A percentile compares a stretch with the other conserved stretches of the same genome.
phyloP scores from a whole-genome alignment of 2,329 filamentous ascomycete genomes.

The Colletotrichum sublineola region DNA sequence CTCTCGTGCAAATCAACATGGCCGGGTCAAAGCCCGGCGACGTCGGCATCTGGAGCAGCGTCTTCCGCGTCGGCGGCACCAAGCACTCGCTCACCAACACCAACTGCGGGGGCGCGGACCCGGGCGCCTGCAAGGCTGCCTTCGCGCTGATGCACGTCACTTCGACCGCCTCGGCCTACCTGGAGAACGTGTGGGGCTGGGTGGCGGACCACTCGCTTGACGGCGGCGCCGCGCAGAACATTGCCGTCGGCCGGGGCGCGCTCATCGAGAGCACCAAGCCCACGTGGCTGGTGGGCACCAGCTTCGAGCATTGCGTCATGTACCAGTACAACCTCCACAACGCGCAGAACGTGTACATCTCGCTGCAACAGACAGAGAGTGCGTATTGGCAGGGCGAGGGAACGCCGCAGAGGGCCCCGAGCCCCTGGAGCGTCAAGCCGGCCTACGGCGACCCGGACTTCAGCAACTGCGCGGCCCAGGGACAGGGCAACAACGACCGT shows the following conservation, averaged over 20 bases:
- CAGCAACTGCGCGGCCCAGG: slow-evolving; percentile 43
- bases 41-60: slow-evolving; percentile 64
- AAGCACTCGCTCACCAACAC: slow-evolving; percentile 54
- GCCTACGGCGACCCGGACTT: slow-evolving; percentile 45
- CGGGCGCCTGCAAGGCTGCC: slow-evolving; percentile 60
- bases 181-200: slow-evolving; percentile 68
- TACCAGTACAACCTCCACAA: slow-evolving; percentile 66
- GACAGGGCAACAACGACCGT: slow-evolving; percentile 44
- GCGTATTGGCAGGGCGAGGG: slow-evolving; percentile 56
- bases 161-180: slow-evolving; percentile 59
- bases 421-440: slow-evolving; percentile 52
- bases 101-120: slow-evolving; percentile 51
- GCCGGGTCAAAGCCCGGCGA: slow-evolving; percentile 59
- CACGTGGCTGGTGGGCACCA: slow-evolving; percentile 67
- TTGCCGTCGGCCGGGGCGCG: slow-evolving; percentile 61
- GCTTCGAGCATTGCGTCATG: slow-evolving; percentile 63
- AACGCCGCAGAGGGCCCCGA: slow-evolving; percentile 52
- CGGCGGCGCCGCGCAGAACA: slow-evolving; percentile 53
- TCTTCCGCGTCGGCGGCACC: slow-evolving; percentile 62
- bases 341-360: slow-evolving; percentile 58
- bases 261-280: slow-evolving; percentile 61
- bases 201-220: slow-evolving; percentile 65
- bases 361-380: slow-evolving; percentile 61
- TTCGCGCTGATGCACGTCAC: slow-evolving; percentile 65
- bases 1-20: slow-evolving; percentile 64